These are phyloP conservation scores for Hypoxylon sp. DNA, from an alignment of 2,329 filamentous ascomycete genomes.

Conservation along the genomic window DNA sequence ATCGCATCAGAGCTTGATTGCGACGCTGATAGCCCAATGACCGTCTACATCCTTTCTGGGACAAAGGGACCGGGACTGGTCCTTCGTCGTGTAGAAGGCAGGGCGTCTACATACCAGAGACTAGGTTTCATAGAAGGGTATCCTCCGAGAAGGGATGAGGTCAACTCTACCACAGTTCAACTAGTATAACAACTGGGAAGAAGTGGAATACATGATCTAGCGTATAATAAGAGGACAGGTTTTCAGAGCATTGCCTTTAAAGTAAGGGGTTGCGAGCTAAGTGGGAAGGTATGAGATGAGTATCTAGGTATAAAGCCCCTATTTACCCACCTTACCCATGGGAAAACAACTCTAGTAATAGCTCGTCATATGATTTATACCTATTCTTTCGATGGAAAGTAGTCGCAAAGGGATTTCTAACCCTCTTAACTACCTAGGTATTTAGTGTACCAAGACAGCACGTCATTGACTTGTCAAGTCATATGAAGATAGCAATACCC, in stretches of 20 bases:
- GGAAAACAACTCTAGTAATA: background rate
- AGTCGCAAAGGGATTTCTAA: background rate
- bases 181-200: slow-evolving; percentile 8
- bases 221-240: background rate
- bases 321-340: background rate
- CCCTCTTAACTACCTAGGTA: background rate
- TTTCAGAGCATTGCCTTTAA: background rate
- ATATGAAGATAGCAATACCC: slow-evolving; percentile 1
- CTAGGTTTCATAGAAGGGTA: slow-evolving; percentile 27
- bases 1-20: slow-evolving; percentile 31
- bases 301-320: background rate
- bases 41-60: slow-evolving; percentile 30
- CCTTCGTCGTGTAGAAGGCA: slow-evolving; percentile 29
- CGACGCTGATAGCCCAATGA: slow-evolving; percentile 2
- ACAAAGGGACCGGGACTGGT: slow-evolving; percentile 32
- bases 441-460: too few relatives aligned
- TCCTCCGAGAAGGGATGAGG: background rate
- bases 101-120: slow-evolving; percentile 25
- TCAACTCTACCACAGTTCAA: background rate
- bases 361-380: background rate
- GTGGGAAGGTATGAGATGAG: background rate
- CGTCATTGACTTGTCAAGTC: background rate
- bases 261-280: background rate
- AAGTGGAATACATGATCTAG: background rate
- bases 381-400: background rate